Conservation (phyloP, 805 yeast genomes). For the Zygotorulaspora chibaensis region DNA sequence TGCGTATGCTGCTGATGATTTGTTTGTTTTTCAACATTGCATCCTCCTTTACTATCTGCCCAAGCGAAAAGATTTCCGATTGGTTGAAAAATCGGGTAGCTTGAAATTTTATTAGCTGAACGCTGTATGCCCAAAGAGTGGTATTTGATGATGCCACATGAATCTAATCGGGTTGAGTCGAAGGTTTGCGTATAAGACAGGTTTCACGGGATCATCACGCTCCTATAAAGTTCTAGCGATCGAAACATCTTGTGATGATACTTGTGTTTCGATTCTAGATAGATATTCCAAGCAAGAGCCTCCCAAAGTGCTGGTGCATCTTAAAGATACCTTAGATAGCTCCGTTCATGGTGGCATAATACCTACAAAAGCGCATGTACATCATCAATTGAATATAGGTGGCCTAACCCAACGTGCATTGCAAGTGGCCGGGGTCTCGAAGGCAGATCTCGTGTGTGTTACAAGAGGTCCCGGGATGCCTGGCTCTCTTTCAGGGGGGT, state of each 20-base stretch:
- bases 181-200: not conserved
- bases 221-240: conserved; percentile 71
- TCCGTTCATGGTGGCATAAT: conserved; percentile 72
- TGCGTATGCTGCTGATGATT: too few species aligned
- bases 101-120: not conserved
- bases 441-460: conserved; percentile 75
- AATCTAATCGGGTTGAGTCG: too few species aligned
- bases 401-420: conserved; percentile 46
- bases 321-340: conserved; percentile 64
- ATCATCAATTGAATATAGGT: conserved; percentile 63
- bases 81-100: not conserved
- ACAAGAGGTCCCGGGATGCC: conserved; percentile 98
- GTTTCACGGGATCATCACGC: not conserved
- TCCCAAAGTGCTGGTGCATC: conserved; percentile 45
- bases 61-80: conserved; percentile 1
- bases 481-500: conserved; percentile 78
- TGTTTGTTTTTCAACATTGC: too few species aligned
- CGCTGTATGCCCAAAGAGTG: not conserved
- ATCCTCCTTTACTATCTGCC: too few species aligned
- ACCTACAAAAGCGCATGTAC: conserved; percentile 78
- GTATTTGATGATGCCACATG: too few species aligned
- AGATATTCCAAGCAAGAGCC: conserved; percentile 31
- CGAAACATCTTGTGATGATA: conserved; percentile 93
- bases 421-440: conserved; percentile 10
- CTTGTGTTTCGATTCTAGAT: conserved; percentile 78